phyloP scores from a whole-genome alignment of 148 eudicot species.

The Limonium bicolor region DNA sequence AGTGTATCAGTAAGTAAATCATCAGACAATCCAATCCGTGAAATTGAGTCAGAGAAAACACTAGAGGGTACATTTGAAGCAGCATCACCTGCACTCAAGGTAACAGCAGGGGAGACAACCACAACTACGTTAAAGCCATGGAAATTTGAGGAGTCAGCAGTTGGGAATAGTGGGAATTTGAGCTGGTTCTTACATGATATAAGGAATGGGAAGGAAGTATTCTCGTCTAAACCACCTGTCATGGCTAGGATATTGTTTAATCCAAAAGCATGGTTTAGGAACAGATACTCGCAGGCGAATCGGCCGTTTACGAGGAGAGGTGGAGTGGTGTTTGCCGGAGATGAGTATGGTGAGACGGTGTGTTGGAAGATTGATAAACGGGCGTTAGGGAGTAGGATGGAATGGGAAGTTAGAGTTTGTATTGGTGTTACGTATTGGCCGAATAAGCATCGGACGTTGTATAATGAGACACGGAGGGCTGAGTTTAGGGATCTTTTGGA shows the following conservation, averaged over 20 bases:
- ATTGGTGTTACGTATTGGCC: conserved; percentile 95
- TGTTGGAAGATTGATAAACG: conserved; percentile 65
- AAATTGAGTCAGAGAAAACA: conserved; percentile 30
- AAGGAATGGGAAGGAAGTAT: conserved; percentile 56
- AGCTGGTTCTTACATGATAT: conserved; percentile 74
- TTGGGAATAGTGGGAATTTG: conserved; percentile 39
- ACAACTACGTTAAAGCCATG: conserved; percentile 61
- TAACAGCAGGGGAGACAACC: conserved; percentile 41
- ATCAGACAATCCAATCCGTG: conserved; percentile 49
- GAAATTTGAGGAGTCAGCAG: conserved; percentile 77
- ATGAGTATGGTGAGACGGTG: conserved; percentile 59
- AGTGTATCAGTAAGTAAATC: conserved; percentile 73
- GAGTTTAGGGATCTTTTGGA: conserved; percentile 55
- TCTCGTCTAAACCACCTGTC: conserved; percentile 52
- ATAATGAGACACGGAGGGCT: conserved; percentile 61
- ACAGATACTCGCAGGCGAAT: conserved; percentile 45
- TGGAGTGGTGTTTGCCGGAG: conserved; percentile 67
- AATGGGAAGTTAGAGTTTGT: conserved; percentile 66
- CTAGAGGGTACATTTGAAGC: conserved; percentile 52
- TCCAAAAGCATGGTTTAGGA: conserved; percentile 64
- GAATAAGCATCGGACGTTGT: conserved; percentile 44
- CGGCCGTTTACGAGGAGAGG: conserved; percentile 82
- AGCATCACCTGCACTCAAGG: conserved; percentile 27
- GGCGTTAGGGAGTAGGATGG: conserved; percentile 35
- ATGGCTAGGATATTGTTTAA: conserved; percentile 21